Base-by-base conservation (phyloP, 2,329 filamentous ascomycete species). In the Fusarium nematophilum region DNA sequence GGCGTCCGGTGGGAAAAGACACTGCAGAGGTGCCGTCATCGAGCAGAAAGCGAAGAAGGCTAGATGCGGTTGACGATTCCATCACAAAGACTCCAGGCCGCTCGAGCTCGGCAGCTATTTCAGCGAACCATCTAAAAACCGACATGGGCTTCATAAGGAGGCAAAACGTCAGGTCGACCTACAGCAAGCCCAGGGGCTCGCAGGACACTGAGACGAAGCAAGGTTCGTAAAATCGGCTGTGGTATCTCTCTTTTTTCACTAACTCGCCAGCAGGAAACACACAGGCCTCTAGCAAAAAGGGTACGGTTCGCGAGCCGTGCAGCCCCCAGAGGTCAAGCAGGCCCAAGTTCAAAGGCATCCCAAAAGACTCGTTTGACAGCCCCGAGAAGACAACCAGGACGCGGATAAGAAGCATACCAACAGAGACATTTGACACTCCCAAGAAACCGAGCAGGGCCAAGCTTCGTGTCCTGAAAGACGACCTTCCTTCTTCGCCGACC, bases 91-190 rank as follows among this genome's bases (percentile, higher is more conserved):
- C 21, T n/a, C 15, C 25, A 7, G 47, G 18, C 11, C 38, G 29
- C 7, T 37, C 38, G 3, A 44, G 52, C 1, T 46, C 50, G 6
- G 50, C 47, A 3, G 23, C 59, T 21, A 66, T 54, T 52, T 57
- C 68, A 9, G 58, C 58, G 6, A 67, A 48, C 9, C 68, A 73
- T 30, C 49, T 71, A 6, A 55, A 11, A n/a, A 36, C 67, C 23
- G 23, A 64, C n/a, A 42, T 26, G 4, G 72, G 69, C 3, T 74
- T 75, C 13, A 47, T 46, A 9, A 70, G 55, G 33, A 44, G 29
- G 7, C 53, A 31, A 15, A 53, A 30, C 1, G 30, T 57, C 34
- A 74, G 62, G 31, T 0, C 17, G 2, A 76, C 59, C 6, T 76
- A 74, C 50, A 58, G 53, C n/a, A 64, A 44, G 14, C 38, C 26